Percentiles rank a stretch among this genome's conserved stretches.
Evolutionary conservation across 306 rosid species (phyloP).

Genomic region (Acacia acuminata): DNA sequence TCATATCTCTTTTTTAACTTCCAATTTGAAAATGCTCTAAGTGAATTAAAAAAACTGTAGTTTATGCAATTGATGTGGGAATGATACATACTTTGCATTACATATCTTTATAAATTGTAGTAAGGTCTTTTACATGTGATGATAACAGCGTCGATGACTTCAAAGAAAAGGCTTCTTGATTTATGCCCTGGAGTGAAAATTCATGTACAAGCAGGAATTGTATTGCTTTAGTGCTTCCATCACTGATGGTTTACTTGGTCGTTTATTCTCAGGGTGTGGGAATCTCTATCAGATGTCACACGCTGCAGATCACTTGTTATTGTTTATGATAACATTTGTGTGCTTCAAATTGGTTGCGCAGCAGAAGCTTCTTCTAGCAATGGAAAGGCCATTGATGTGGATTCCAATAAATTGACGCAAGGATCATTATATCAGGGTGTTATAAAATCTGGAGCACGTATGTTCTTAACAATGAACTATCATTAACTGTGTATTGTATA

Average conservation of each 20-base stretch:
- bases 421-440: conserved; percentile 74
- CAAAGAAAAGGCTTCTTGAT: background rate
- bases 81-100: background rate
- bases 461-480: conserved; percentile 41
- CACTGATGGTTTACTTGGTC: conserved; percentile 33
- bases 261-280: conserved; percentile 75
- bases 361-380: conserved; percentile 51
- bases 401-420: conserved; percentile 62
- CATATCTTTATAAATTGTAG: conserved; percentile 8
- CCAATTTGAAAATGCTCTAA: background rate
- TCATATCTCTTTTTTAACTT: background rate
- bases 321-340: conserved; percentile 65
- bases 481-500: background rate
- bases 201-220: background rate
- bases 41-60: background rate
- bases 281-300: conserved; percentile 62
- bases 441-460: conserved; percentile 82
- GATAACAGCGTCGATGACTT: background rate
- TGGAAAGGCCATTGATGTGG: conserved; percentile 66
- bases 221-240: conserved; percentile 7
- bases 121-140: conserved; percentile 3
- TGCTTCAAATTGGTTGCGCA: conserved; percentile 81
- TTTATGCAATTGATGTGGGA: background rate
- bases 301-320: conserved; percentile 80
- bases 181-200: background rate